Base-by-base conservation (phyloP, 2,329 filamentous ascomycete species). In the Neopestalotiopsis sp. region DNA sequence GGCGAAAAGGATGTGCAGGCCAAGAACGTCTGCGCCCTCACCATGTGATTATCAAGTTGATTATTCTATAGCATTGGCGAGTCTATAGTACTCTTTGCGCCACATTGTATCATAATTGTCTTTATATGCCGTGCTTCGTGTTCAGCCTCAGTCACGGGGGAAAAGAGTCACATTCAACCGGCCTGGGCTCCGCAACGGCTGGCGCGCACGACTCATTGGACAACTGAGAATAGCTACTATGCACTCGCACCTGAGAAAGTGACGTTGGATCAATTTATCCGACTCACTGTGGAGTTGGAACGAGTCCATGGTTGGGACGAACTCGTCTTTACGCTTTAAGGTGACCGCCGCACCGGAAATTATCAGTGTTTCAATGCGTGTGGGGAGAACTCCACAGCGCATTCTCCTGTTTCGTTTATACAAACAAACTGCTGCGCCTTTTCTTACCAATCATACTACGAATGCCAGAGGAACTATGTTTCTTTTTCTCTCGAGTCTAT, bases 361-460 rank as follows among this genome's bases (percentile, higher is more conserved):
- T 64, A 64, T 52, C 38, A 20, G 20, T 49, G 61, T 64, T 64
- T 64, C 61, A 64, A 28, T 38, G 40, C 17, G 4, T 40, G 40
- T 45, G 38, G n/a, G 40, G 61, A 32, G 14, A 62, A 62, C 20
- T 40, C 61, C 34, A 45, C 38, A 49, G n/a, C 20, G 61, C n/a
- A 49, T 52, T 45, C 38, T 49, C 61, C 61, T 64, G 61, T 64
- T 64, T 64, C 61, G 61, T 64, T 64, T 64, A 45, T 64, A 64
- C 61, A 62, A 62, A 62, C 59, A 40, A n/a, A 30, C 30, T 34
- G 59, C 59, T 30, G 32, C 32, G 32, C 32, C 34, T 62, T 62
- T 40, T 40, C 57, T 28, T 24, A 34, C 30, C 14, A 38, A 38
- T 38, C 6, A 38, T 38, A 38, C 34, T 10, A 38, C 10, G 34